phyloP scores from a whole-genome alignment of 164 flowering plant species.

The Stephania cephalantha region DNA sequence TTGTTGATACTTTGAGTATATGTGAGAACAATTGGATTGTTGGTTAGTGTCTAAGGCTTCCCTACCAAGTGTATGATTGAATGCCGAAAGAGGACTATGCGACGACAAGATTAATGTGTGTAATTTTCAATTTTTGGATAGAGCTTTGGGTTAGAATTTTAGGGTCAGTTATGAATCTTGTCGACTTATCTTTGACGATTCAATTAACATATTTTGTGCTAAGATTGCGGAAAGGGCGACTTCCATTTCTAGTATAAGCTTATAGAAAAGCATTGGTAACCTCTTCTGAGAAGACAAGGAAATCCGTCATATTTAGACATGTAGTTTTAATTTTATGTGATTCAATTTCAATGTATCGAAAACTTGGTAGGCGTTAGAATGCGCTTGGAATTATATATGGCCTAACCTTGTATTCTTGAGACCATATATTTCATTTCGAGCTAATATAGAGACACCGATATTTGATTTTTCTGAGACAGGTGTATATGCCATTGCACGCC shows the following conservation, averaged over 20 bases:
- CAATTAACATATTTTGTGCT: not conserved
- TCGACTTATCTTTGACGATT: not conserved
- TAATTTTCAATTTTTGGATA: not conserved
- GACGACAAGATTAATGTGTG: not conserved
- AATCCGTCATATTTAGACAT: no score
- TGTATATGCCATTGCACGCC: slow-evolving; percentile 21
- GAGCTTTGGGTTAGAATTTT: not conserved
- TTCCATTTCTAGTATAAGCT: no score
- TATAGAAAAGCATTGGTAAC: no score
- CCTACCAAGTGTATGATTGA: not conserved
- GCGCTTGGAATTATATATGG: not conserved
- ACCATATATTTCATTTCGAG: not conserved
- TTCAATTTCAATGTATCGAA: not conserved
- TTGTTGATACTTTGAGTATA: not conserved
- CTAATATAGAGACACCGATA: not conserved
- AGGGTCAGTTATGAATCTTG: not conserved
- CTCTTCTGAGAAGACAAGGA: no score
- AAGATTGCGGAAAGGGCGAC: no score
- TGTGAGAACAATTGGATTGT: not conserved
- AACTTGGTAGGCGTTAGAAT: not conserved
- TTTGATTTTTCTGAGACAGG: slow-evolving; percentile 27
- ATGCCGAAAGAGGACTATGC: not conserved
- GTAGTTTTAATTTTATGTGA: no score
- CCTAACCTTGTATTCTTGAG: not conserved
- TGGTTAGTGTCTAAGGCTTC: not conserved